Evolutionary conservation across 106 monocot species (phyloP).

Genomic region (Dioscorea alata): DNA sequence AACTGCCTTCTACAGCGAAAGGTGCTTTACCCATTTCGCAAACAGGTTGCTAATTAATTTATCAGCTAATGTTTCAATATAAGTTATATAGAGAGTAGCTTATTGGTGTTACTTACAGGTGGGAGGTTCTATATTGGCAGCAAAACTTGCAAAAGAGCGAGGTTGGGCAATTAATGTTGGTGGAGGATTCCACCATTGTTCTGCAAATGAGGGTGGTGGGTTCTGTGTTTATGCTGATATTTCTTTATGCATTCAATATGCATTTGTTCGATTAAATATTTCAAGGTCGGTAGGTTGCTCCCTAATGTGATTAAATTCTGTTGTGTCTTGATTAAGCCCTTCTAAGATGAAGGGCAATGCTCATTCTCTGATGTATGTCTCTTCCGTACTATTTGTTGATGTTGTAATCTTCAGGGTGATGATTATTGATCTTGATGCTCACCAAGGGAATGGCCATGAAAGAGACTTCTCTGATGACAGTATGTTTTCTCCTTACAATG

Average conservation of each 20-base stretch:
- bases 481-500: slow-evolving; percentile 19
- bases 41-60: slow-evolving; percentile 45
- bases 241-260: slow-evolving; percentile 87
- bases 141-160: slow-evolving; percentile 82
- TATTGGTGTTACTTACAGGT: slow-evolving; percentile 32
- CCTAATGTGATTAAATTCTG: neutral
- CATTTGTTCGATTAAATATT: slow-evolving; percentile 78
- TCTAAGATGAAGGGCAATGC: too few species aligned
- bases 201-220: slow-evolving; percentile 83
- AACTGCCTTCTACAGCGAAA: slow-evolving; percentile 83
- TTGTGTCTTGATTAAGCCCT: neutral
- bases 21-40: slow-evolving; percentile 77
- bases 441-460: slow-evolving; percentile 99
- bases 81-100: neutral
- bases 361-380: too few species aligned
- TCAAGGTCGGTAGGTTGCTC: slow-evolving; percentile 42
- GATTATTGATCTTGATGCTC: slow-evolving; percentile 99
- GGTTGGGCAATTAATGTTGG: slow-evolving; percentile 99
- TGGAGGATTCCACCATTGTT: slow-evolving; percentile 98
- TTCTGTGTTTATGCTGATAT: slow-evolving; percentile 98
- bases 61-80: neutral
- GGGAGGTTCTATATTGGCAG: slow-evolving; percentile 86
- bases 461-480: slow-evolving; percentile 85
- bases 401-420: slow-evolving; percentile 48
- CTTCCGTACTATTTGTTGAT: neutral